Evolutionary conservation across 2,329 filamentous ascomycete species (phyloP), one percentile per base, ranked within the genome.

Genomic region (Fusarium euwallaceae): DNA sequence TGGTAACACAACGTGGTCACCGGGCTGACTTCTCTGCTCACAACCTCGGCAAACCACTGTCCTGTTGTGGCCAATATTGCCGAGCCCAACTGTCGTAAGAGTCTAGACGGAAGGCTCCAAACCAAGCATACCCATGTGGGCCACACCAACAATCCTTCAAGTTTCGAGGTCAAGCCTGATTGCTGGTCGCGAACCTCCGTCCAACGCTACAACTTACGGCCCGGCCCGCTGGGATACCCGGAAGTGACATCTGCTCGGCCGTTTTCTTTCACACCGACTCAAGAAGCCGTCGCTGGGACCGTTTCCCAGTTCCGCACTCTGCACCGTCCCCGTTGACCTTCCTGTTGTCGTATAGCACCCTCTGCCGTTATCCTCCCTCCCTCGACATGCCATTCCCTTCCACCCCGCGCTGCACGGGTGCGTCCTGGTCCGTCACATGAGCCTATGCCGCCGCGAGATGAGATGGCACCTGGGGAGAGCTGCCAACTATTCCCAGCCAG

Each of bases 201-300:
- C 70, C 69, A 75, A 72, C 73, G 69, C 67, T 61, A 69, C 70
- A 76, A 72, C 73, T 70, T 66, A 76, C 77, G 77, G 77, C 68
- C 74, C 77, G 77, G 76, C 73, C 77, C 77, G 77, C 72, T 72
- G 70, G 64, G 68, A 75, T 73, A 76, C 71, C 75, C 72, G 68
- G 72, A 64, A 64, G 55, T 72, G 68, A 71, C 64, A 65, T 45
- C 51, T 64, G 55, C 63, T 55, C n/a, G 37, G 51, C 55, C 24
- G 56, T 58, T 32, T 48, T 48, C 64, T 51, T 58, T 56, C 66
- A 77, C 77, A 78, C 74, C 74, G 76, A 78, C 74, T 75, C 53
- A 62, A 66, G 36, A 68, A 64, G 48, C 45, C 32, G 37, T 63
- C 60, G 63, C 41, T 58, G 60, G 72, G 61, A 39, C 63, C 64